These are phyloP conservation scores for Lactifluus subvellereus DNA, from an alignment of 768 basidiomycete species.

Conservation along the genomic window DNA sequence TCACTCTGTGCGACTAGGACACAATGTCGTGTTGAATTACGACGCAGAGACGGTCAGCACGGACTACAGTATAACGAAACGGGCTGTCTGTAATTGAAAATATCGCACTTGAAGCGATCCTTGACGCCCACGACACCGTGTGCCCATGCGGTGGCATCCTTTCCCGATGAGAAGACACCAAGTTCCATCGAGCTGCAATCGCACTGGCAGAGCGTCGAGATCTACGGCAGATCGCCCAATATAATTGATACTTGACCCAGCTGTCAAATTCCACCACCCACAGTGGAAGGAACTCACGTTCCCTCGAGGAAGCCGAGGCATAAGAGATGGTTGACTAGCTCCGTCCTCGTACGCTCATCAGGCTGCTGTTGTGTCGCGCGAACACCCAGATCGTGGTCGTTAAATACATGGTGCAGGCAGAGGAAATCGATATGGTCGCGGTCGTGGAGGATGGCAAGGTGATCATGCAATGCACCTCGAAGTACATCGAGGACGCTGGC, in stretches of 20 bases:
- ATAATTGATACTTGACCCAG: slow-evolving; percentile 90
- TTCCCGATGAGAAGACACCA: slow-evolving; percentile 95
- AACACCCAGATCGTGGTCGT: slow-evolving; percentile 95
- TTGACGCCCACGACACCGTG: slow-evolving; percentile 95
- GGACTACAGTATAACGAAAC: slow-evolving; percentile 88
- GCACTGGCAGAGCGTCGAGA: slow-evolving; percentile 96
- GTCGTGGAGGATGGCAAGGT: slow-evolving; percentile 96
- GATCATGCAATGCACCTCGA: slow-evolving; percentile 99
- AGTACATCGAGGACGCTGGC: slow-evolving; percentile 98
- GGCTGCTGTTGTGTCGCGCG: slow-evolving; percentile 92
- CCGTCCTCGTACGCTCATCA: slow-evolving; percentile 96
- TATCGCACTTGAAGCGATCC: slow-evolving; percentile 91
- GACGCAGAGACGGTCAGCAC: slow-evolving; percentile 99
- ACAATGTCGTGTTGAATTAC: slow-evolving; percentile 99
- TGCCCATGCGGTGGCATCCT: slow-evolving; percentile 86
- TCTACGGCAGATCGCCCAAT: slow-evolving; percentile 97
- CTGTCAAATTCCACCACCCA: slow-evolving; percentile 56
- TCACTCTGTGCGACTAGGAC: slow-evolving; percentile 89
- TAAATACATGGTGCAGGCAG: slow-evolving; percentile 99
- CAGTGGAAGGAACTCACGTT: slow-evolving; percentile 92
- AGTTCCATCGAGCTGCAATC: slow-evolving; percentile 97
- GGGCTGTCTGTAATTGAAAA: slow-evolving; percentile 98
- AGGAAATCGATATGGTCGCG: slow-evolving; percentile 99
- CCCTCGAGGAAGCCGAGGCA: slow-evolving; percentile 74
- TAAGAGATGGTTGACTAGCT: slow-evolving; percentile 89